Evolutionary conservation across 2,329 filamentous ascomycete genomes (phyloP).

Genomic region (Harringtonia lauricola): DNA sequence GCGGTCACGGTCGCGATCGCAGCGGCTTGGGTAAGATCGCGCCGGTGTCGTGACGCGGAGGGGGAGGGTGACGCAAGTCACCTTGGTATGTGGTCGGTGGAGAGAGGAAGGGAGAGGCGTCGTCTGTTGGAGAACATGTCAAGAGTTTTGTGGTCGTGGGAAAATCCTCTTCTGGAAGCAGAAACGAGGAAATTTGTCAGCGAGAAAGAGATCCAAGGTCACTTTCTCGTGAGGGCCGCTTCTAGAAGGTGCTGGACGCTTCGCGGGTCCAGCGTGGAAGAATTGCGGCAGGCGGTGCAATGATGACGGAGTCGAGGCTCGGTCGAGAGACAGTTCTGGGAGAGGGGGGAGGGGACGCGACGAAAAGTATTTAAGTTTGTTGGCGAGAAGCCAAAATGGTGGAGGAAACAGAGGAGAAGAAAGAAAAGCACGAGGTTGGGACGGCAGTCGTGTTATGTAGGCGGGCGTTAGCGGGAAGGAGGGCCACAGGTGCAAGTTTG

Average conservation of each 20-base stretch:
- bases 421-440: slow-evolving; percentile 4
- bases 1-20: slow-evolving; percentile 13
- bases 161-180: slow-evolving; percentile 13
- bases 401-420: neutral
- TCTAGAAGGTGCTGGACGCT: slow-evolving; percentile 27
- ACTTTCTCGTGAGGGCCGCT: slow-evolving; percentile 24
- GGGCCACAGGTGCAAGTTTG: no score
- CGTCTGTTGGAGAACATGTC: slow-evolving; percentile 48
- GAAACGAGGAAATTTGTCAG: slow-evolving; percentile 20
- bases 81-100: slow-evolving; percentile 51
- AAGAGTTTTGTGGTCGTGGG: slow-evolving; percentile 24
- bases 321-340: slow-evolving; percentile 2
- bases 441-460: slow-evolving; percentile 8
- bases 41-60: slow-evolving; percentile 35
- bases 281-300: slow-evolving; percentile 4
- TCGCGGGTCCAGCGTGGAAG: slow-evolving; percentile 21
- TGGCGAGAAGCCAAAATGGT: slow-evolving; percentile 8
- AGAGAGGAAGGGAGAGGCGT: slow-evolving; percentile 42
- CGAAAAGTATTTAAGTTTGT: slow-evolving; percentile 1
- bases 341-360: neutral
- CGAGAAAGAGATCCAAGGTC: slow-evolving; percentile 24
- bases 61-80: slow-evolving; percentile 40
- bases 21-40: slow-evolving; percentile 15
- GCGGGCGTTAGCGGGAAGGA: neutral
- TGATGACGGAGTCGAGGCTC: slow-evolving; percentile 1